phyloP scores from a whole-genome alignment of 371 early-diverging fungal species.

The Apophysomyces sp. region DNA sequence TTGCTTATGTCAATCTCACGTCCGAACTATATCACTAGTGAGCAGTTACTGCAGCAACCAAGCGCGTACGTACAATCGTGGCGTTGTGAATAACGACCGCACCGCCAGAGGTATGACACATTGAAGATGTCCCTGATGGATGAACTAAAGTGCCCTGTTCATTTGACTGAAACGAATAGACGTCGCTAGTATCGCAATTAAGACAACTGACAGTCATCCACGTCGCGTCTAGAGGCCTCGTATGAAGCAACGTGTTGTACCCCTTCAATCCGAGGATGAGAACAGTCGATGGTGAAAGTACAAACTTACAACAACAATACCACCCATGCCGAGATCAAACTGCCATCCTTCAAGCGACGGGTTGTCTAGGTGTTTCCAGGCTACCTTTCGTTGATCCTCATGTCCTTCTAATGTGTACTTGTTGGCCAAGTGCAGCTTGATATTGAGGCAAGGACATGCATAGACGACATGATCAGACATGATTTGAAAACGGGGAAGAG shows the following conservation, averaged over 20 bases:
- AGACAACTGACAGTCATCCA: constrained; percentile 37
- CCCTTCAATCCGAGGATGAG: neutral
- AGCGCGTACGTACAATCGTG: constrained; percentile 12
- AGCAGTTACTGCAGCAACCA: neutral
- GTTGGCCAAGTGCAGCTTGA: constrained; percentile 35
- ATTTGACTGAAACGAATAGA: constrained; percentile 28
- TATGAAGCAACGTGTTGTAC: constrained; percentile 12
- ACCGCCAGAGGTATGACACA: constrained; percentile 15
- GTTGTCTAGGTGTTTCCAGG: constrained; percentile 13
- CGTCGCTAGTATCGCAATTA: constrained; percentile 29
- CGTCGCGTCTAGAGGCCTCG: constrained; percentile 4
- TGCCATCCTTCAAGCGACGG: constrained; percentile 31
- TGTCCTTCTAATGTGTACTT: constrained; percentile 32
- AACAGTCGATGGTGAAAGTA: neutral
- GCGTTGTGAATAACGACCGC: constrained; percentile 15
- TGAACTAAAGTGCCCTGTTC: neutral
- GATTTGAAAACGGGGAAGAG: neutral
- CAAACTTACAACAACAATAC: constrained; percentile 30
- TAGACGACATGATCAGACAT: constrained; percentile 40
- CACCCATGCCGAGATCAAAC: constrained; percentile 43
- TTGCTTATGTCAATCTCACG: constrained; percentile 10
- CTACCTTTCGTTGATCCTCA: constrained; percentile 17
- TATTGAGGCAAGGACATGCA: constrained; percentile 42
- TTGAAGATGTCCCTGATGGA: constrained; percentile 12
- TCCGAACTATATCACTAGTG: constrained; percentile 3